Evolutionary conservation across 768 basidiomycete genomes (phyloP).

Genomic region (Mycena polygramma): DNA sequence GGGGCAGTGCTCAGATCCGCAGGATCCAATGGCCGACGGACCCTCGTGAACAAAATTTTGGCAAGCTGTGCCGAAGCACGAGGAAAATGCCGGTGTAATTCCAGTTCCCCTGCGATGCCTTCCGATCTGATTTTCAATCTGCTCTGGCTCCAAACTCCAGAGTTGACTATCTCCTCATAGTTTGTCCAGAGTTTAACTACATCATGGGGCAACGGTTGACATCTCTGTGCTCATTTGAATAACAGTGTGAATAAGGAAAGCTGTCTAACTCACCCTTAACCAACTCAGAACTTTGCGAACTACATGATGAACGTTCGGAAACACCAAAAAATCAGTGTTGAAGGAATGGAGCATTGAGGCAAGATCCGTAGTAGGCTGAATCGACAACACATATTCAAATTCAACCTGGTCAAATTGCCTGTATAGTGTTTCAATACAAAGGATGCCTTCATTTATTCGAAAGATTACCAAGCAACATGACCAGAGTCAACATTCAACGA

Average conservation of each 20-base stretch:
- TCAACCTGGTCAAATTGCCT: neutral
- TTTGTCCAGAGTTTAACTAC: constrained; percentile 6
- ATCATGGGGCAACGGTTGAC: neutral
- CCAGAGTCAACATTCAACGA: neutral
- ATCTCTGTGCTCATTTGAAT: neutral
- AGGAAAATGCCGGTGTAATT: too few species aligned
- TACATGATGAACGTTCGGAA: neutral
- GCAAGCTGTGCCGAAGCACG: too few species aligned
- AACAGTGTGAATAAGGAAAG: neutral
- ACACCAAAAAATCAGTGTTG: neutral
- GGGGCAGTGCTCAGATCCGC: too few species aligned
- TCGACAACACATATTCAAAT: neutral
- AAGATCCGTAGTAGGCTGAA: neutral
- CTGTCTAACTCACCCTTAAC: neutral
- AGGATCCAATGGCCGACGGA: too few species aligned
- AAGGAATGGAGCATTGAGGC: neutral
- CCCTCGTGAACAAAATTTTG: too few species aligned
- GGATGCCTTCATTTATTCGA: neutral
- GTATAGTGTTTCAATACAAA: neutral
- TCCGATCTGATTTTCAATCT: too few species aligned
- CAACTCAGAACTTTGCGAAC: neutral
- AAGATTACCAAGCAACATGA: neutral
- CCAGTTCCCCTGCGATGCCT: too few species aligned
- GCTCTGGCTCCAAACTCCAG: too few species aligned
- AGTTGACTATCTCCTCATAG: neutral